Base-by-base conservation (phyloP, 139 green algal species). In the Zygnema circumcarinatum region DNA sequence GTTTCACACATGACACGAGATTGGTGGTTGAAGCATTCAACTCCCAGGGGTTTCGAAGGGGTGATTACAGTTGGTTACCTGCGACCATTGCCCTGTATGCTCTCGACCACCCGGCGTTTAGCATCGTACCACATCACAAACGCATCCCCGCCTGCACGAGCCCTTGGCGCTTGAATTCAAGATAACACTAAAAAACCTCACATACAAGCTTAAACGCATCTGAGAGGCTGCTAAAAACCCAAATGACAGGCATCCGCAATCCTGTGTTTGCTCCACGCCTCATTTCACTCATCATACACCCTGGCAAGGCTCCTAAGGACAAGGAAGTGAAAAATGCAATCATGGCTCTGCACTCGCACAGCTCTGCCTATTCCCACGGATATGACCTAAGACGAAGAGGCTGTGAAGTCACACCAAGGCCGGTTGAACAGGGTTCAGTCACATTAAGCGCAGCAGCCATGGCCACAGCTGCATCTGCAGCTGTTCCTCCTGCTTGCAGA, bases 391-490 rank as follows among this genome's bases (percentile, higher is more conserved):
- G n/a, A n/a, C n/a, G n/a, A n/a, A n/a, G n/a, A n/a, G n/a, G n/a
- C n/a, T n/a, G n/a, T n/a, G n/a, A 21, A 83, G n/a, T 31, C 32
- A 41, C 32, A 85, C 39, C 54, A 36, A 20, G 20, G 90, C 93
- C 93, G 84, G 94, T 96, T 31, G 83, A 94, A 87, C 91, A 94
- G 0, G 94, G 94, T 74, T 96, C 94, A 25, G 90, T 94, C 52
- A 96, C 93, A 38, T 93, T 92, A 0, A 96, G 89, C 0, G 90
- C 91, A 42, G 93, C 94, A 11, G 93, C 94, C 47, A 95, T 90
- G 41, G 94, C 93, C 29, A 96, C 93, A 20, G 93, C 93, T 31
- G 94, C 94, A 84, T 96, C 94, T n/a, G 93, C 93, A n/a, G 94
- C 94, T 67, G 93, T 95, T 47, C 94, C 94, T 29, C 94, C 94